Percentiles rank a stretch among this genome's conserved stretches.
phyloP scores from a whole-genome alignment of 495 filamentous ascomycete species.

The Talaromyces wortmannii region DNA sequence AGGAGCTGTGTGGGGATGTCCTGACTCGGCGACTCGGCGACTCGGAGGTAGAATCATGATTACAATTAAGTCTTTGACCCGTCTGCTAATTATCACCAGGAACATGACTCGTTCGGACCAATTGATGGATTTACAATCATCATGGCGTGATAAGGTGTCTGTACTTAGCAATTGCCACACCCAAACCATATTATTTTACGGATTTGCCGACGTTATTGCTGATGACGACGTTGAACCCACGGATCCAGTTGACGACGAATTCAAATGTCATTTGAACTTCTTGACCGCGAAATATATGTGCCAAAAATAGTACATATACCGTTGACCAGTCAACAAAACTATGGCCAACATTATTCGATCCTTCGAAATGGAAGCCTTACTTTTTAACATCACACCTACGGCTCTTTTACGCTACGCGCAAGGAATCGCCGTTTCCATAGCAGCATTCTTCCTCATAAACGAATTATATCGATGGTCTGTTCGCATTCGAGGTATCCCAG shows the following conservation, averaged over 20 bases:
- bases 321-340: not conserved
- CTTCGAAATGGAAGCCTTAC: not conserved
- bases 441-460: not conserved
- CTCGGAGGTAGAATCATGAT: not conserved
- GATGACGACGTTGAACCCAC: no score
- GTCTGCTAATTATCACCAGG: not conserved
- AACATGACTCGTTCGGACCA: not conserved
- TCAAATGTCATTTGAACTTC: no score
- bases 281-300: no score
- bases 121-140: not conserved
- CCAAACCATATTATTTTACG: no score
- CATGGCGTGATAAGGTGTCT: not conserved
- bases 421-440: not conserved
- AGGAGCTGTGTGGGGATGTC: not conserved
- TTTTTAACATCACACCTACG: not conserved
- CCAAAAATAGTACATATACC: no score
- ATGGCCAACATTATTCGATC: not conserved
- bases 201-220: no score
- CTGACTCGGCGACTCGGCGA: not conserved
- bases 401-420: not conserved
- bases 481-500: slow-evolving; percentile 1
- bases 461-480: slow-evolving; percentile 1
- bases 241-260: no score
- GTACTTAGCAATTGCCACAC: no score
- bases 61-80: not conserved